A percentile compares a stretch with the other conserved stretches of the same genome.
phyloP scores from a whole-genome alignment of 1,284 basidiomycete genomes.

The Cutaneotrichosporon sp. region DNA sequence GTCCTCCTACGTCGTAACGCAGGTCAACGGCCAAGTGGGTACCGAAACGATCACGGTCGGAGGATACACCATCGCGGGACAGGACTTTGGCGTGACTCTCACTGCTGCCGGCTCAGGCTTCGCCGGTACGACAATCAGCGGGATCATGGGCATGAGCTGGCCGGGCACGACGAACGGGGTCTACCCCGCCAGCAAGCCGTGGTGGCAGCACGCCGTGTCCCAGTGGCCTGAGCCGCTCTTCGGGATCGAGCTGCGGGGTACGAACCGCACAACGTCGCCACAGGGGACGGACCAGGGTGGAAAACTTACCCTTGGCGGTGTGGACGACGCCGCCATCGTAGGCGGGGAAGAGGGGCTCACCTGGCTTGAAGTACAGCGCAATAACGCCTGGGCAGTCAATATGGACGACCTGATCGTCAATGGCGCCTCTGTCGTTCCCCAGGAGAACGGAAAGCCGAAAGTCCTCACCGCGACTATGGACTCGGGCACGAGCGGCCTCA shows the following conservation, averaged over 20 bases:
- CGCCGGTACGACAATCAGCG: conserved; percentile 45
- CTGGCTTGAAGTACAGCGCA: conserved; percentile 54
- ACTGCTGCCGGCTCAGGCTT: conserved; percentile 40
- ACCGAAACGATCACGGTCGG: conserved; percentile 72
- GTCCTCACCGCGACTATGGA: conserved; percentile 44
- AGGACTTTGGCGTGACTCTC: conserved; percentile 56
- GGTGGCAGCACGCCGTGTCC: conserved; percentile 61
- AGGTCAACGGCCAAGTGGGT: conserved; percentile 57
- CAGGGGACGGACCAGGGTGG: conserved; percentile 63
- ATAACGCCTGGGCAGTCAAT: conserved; percentile 41
- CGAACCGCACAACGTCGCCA: conserved; percentile 32
- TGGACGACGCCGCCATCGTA: conserved; percentile 64
- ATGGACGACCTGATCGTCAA: conserved; percentile 43
- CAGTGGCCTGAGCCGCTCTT: conserved; percentile 59
- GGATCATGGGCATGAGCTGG: conserved; percentile 53
- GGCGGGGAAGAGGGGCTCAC: conserved; percentile 65
- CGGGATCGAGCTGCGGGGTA: conserved; percentile 61
- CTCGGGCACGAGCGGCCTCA: conserved; percentile 85
- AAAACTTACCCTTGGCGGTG: conserved; percentile 59
- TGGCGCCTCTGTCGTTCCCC: conserved; percentile 23
- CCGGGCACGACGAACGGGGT: conserved; percentile 13
- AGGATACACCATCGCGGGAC: conserved; percentile 66
- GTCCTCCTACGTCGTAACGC: background rate
- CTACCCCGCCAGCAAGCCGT: conserved; percentile 50
- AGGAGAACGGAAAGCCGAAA: conserved; percentile 21